These are phyloP conservation scores for Pseudoscleropodium purum DNA, from an alignment of 225 moss, liverwort and hornwort species.

Conservation along the genomic window DNA sequence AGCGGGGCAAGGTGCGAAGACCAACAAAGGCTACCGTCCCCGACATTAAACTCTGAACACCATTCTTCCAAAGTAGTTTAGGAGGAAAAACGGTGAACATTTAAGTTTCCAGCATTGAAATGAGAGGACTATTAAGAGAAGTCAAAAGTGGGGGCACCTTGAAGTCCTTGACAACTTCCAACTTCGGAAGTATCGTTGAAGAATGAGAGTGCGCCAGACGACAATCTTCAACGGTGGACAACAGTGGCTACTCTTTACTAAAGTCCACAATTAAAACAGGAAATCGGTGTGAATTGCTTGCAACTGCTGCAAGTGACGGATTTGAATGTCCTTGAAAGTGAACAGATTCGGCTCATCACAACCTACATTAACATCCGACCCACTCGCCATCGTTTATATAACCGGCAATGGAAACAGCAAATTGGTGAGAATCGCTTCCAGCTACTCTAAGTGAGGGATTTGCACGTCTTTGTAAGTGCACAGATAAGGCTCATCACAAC, in stretches of 20 bases:
- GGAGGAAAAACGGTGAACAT: not conserved
- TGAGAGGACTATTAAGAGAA: not conserved
- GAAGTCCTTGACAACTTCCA: not conserved
- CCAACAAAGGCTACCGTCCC: constrained; percentile 17
- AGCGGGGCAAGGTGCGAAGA: constrained; percentile 37
- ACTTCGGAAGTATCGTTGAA: not conserved
- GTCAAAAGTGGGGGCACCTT: not conserved
- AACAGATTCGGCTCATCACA: constrained; percentile 56
- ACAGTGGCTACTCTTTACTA: not conserved
- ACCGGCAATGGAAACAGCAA: not conserved
- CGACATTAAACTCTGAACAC: not conserved
- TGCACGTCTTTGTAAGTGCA: constrained; percentile 49
- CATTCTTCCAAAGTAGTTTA: not conserved
- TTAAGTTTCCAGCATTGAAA: not conserved
- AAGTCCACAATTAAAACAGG: not conserved
- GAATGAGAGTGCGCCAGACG: not conserved
- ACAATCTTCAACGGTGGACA: not conserved
- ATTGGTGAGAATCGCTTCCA: not conserved
- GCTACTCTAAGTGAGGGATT: constrained; percentile 7
- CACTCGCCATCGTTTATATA: constrained; percentile 23
- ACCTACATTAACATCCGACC: constrained; percentile 39
- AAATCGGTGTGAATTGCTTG: not conserved
- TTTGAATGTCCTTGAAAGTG: constrained; percentile 40
- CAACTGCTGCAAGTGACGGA: not conserved
- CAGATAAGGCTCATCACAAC: constrained; percentile 55